phyloP scores from a whole-genome alignment of 169 alveolate species.

The Plasmodium coatneyi region DNA sequence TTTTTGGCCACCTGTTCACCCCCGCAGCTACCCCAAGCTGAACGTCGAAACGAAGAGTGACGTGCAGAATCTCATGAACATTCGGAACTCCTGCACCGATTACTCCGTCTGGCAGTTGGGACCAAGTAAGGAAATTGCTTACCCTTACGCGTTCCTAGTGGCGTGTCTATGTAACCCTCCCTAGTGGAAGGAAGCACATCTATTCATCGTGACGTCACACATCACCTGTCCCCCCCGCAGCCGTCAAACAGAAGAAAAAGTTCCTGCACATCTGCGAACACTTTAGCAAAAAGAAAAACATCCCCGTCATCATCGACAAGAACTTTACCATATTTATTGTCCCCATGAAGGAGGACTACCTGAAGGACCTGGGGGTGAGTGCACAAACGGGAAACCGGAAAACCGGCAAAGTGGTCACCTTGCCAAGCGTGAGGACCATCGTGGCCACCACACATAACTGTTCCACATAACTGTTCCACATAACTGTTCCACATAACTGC shows the following conservation, averaged over 20 bases:
- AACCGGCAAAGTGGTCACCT: neutral
- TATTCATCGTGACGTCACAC: neutral
- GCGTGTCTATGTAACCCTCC: neutral
- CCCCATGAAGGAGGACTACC: constrained; percentile 50
- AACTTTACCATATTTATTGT: constrained; percentile 19
- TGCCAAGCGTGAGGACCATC: neutral
- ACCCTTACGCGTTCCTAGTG: neutral
- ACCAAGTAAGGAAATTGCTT: neutral
- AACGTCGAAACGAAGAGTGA: constrained; percentile 68
- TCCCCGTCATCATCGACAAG: constrained; percentile 41
- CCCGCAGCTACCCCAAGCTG: constrained; percentile 28
- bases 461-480: too few relatives aligned
- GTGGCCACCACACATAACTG: too few relatives aligned
- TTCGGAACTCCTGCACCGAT: constrained; percentile 13
- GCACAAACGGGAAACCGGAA: neutral
- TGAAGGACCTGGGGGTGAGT: constrained; percentile 26
- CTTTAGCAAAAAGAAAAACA: constrained; percentile 44
- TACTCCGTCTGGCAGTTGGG: constrained; percentile 51
- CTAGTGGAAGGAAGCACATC: neutral
- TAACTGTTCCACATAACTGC: too few relatives aligned
- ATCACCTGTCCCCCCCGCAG: neutral
- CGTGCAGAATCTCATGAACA: constrained; percentile 29
- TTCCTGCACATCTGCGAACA: constrained; percentile 55
- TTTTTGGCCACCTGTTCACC: too few relatives aligned
- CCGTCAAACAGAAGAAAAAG: constrained; percentile 20